Evolutionary conservation across 1,284 basidiomycete genomes (phyloP).

Genomic region (Sporisorium graminicola): DNA sequence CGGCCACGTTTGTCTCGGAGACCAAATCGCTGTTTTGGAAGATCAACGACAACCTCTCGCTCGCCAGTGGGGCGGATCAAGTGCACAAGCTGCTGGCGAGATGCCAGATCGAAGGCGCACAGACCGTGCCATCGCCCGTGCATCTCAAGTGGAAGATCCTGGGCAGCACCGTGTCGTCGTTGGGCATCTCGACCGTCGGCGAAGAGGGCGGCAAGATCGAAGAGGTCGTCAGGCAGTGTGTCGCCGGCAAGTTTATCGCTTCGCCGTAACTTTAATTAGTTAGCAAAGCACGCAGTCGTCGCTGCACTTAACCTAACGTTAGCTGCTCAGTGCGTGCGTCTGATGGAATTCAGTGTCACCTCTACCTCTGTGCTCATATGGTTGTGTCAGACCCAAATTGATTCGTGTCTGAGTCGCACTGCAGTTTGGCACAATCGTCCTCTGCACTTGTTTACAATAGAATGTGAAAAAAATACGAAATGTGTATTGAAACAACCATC

Average conservation of each 20-base stretch:
- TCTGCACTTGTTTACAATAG: no score
- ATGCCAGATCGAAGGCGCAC: slow-evolving; percentile 69
- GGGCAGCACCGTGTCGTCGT: slow-evolving; percentile 64
- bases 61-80: neutral
- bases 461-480: no score
- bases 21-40: slow-evolving; percentile 71
- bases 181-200: slow-evolving; percentile 10
- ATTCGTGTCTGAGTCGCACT: no score
- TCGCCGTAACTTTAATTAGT: slow-evolving; percentile 17
- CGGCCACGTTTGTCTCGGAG: slow-evolving; percentile 70
- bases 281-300: no score
- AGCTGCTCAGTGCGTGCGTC: no score
- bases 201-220: slow-evolving; percentile 18
- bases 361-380: no score
- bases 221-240: slow-evolving; percentile 37
- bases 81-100: slow-evolving; percentile 73
- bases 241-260: slow-evolving; percentile 47
- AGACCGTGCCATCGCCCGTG: slow-evolving; percentile 67
- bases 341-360: no score
- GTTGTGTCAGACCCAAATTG: no score
- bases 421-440: no score
- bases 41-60: slow-evolving; percentile 60
- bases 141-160: slow-evolving; percentile 71
- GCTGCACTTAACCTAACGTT: no score
- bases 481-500: neutral